phyloP scores from a whole-genome alignment of 805 yeast genomes.

The Cyberlindnera subsufficiens region DNA sequence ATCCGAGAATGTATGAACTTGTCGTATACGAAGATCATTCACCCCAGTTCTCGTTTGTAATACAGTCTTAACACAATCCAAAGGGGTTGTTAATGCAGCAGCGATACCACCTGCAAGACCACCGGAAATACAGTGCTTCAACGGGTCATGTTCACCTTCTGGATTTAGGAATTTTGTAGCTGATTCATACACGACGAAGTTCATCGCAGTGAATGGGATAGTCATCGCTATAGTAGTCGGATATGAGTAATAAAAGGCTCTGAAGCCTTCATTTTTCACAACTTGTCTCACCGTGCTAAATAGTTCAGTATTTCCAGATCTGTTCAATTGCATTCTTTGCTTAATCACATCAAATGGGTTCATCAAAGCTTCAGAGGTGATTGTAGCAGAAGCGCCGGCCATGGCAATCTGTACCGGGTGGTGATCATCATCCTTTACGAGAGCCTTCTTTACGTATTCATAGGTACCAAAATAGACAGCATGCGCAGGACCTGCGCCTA shows the following conservation, averaged over 20 bases:
- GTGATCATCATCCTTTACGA: slow-evolving; percentile 33
- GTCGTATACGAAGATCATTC: slow-evolving; percentile 35
- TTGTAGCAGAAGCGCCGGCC: slow-evolving; percentile 92
- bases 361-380: slow-evolving; percentile 90
- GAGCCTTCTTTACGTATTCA: slow-evolving; percentile 52
- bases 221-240: slow-evolving; percentile 94
- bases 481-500: slow-evolving; percentile 99
- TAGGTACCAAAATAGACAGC: slow-evolving; percentile 95
- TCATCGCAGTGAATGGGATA: slow-evolving; percentile 91
- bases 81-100: slow-evolving; percentile 90
- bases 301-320: slow-evolving; percentile 3
- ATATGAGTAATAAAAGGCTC: slow-evolving; percentile 82
- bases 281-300: slow-evolving; percentile 12
- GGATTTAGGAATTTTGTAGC: slow-evolving; percentile 75
- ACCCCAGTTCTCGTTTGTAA: slow-evolving; percentile 72
- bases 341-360: slow-evolving; percentile 95
- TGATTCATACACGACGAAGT: slow-evolving; percentile 88
- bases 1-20: slow-evolving; percentile 56
- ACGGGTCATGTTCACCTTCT: slow-evolving; percentile 72
- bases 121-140: slow-evolving; percentile 86
- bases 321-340: slow-evolving; percentile 79
- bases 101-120: slow-evolving; percentile 93
- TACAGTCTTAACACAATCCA: slow-evolving; percentile 89
- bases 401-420: slow-evolving; percentile 80
- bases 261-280: slow-evolving; percentile 50